These are phyloP conservation scores for Geum urbanum DNA, from an alignment of 306 rosid species.

Conservation along the genomic window DNA sequence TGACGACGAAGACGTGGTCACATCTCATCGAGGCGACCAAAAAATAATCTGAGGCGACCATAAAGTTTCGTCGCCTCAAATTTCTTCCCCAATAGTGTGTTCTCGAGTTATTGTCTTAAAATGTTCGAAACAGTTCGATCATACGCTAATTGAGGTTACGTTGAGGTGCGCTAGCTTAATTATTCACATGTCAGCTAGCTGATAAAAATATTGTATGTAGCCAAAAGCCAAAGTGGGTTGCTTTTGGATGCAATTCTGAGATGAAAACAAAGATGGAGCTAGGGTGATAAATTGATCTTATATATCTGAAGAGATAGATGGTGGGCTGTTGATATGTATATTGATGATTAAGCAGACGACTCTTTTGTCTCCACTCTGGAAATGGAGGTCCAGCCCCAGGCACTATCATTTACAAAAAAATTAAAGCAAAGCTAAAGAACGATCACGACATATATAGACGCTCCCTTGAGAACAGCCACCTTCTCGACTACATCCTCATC, in stretches of 20 bases:
- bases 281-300: not conserved
- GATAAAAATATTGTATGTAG: not conserved
- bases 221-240: conserved; percentile 1
- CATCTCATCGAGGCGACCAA: too few species aligned
- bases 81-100: too few species aligned
- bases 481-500: conserved; percentile 4
- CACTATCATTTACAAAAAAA: conserved; percentile 41
- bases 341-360: conserved; percentile 58
- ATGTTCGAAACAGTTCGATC: too few species aligned
- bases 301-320: conserved; percentile 8
- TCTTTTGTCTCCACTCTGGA: conserved; percentile 59
- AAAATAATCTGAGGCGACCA: too few species aligned
- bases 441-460: conserved; percentile 40
- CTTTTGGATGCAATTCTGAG: conserved; percentile 26
- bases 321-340: conserved; percentile 17
- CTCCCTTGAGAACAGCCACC: conserved; percentile 53
- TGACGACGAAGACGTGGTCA: too few species aligned
- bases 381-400: conserved; percentile 44
- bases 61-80: too few species aligned
- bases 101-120: too few species aligned
- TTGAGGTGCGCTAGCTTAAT: not conserved
- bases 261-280: conserved; percentile 3
- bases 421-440: conserved; percentile 29
- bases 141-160: not conserved
- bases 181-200: not conserved